These are phyloP conservation scores for Botryotinia calthae DNA, from an alignment of 2,329 filamentous ascomycete genomes.

Conservation along the genomic window DNA sequence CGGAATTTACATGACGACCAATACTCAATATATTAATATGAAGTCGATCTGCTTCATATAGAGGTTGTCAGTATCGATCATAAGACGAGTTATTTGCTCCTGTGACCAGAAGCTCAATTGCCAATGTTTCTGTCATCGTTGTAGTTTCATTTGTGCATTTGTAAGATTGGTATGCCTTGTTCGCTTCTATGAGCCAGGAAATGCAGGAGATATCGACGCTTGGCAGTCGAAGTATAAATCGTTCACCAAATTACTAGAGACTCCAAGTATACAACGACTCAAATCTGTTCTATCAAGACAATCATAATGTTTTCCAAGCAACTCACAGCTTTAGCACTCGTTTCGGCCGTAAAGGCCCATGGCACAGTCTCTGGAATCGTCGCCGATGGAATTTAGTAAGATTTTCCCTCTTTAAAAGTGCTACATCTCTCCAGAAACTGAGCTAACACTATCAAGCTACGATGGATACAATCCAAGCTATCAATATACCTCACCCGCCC, in stretches of 20 bases:
- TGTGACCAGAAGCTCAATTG: conserved; percentile 12
- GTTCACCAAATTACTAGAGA: not conserved
- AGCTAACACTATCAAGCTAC: conserved; percentile 36
- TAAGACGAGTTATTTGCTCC: not conserved
- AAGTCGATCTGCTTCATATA: not conserved
- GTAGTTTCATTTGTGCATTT: not conserved
- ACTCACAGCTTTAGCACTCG: conserved; percentile 25
- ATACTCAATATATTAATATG: conserved; percentile 19
- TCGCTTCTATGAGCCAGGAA: not conserved
- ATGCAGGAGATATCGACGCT: not conserved
- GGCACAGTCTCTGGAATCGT: conserved; percentile 34
- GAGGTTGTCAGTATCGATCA: conserved; percentile 1
- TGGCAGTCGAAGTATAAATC: conserved; percentile 6
- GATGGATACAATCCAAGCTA: conserved; percentile 36
- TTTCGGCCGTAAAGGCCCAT: conserved; percentile 32
- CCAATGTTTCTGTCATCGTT: not conserved
- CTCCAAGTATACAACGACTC: not conserved
- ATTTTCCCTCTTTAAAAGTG: not conserved
- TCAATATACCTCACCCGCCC: conserved; percentile 39
- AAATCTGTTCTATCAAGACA: not conserved
- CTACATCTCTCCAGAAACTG: conserved; percentile 1
- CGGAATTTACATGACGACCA: not conserved
- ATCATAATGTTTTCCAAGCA: conserved; percentile 26
- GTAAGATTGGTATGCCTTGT: not conserved
- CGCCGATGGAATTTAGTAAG: conserved; percentile 36